A percentile compares a stretch with the other conserved stretches of the same genome.
These are phyloP conservation scores for Phytophthora vignae DNA, from an alignment of 352 stramenopile genomes.

Conservation along the genomic window DNA sequence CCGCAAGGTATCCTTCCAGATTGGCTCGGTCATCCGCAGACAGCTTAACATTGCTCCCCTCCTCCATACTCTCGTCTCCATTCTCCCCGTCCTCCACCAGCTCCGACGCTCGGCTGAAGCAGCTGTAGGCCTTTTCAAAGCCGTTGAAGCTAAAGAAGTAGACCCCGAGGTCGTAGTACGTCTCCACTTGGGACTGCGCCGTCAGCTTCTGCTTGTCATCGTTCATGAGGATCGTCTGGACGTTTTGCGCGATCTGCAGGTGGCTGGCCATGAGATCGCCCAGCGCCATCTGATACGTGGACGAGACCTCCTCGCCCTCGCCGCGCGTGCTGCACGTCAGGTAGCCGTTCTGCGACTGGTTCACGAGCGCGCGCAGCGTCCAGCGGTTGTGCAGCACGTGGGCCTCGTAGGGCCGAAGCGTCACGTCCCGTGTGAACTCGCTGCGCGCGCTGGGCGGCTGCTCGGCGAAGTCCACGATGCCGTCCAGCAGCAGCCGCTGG, in stretches of 20 bases:
- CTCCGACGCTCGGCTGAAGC: conserved; percentile 69
- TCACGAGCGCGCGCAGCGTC: conserved; percentile 76
- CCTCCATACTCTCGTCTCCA: conserved; percentile 23
- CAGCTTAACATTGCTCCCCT: conserved; percentile 19
- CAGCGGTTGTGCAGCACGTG: conserved; percentile 79
- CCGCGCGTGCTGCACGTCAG: conserved; percentile 70
- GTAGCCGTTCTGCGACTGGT: conserved; percentile 75
- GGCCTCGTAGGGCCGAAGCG: conserved; percentile 54
- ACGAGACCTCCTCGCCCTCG: conserved; percentile 71
- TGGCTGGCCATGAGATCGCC: conserved; percentile 66
- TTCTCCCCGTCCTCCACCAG: conserved; percentile 53
- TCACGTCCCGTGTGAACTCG: conserved; percentile 44
- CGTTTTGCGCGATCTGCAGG: conserved; percentile 68
- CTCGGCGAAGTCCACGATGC: conserved; percentile 80
- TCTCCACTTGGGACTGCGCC: conserved; percentile 59
- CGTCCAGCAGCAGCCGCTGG: conserved; percentile 83
- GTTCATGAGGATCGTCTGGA: conserved; percentile 59
- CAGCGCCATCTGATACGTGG: conserved; percentile 75
- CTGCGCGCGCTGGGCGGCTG: conserved; percentile 39
- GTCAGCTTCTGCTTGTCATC: conserved; percentile 55
- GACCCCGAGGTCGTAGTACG: conserved; percentile 69
- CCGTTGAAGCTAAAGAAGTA: conserved; percentile 85
- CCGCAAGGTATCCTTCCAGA: conserved; percentile 77
- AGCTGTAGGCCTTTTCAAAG: conserved; percentile 81
- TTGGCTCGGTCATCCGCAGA: conserved; percentile 37